Evolutionary conservation across 371 early-diverging fungal species (phyloP).

Genomic region (Mortierella sp.): DNA sequence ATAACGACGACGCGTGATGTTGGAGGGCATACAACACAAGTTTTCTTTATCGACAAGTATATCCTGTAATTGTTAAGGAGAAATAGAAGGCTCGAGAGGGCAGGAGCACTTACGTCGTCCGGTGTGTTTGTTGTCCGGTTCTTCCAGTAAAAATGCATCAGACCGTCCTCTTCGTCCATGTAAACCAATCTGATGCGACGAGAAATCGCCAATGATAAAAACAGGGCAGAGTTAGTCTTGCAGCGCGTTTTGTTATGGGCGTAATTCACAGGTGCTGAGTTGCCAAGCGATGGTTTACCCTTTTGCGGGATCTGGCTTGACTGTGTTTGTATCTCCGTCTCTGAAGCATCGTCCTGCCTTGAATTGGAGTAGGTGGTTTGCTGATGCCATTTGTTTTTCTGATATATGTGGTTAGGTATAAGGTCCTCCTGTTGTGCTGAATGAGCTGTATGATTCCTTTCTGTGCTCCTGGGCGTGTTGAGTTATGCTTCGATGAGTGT

Average conservation of each 20-base stretch:
- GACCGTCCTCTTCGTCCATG: conserved; percentile 72
- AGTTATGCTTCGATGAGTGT: too few species aligned
- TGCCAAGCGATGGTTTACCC: too few species aligned
- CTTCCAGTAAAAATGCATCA: conserved; percentile 85
- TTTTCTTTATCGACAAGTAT: too few species aligned
- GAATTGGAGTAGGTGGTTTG: conserved; percentile 67
- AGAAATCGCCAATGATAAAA: background rate
- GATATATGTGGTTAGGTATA: background rate
- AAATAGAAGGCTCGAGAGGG: background rate
- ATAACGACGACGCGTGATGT: too few species aligned
- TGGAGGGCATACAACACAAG: too few species aligned
- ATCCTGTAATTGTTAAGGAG: too few species aligned
- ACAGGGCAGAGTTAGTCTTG: too few species aligned
- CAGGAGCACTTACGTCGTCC: conserved; percentile 63
- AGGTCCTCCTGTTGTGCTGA: too few species aligned
- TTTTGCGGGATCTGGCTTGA: conserved; percentile 79
- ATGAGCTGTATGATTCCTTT: too few species aligned
- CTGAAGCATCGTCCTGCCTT: conserved; percentile 82
- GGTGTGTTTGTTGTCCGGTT: conserved; percentile 63
- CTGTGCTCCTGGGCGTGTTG: too few species aligned
- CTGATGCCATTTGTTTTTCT: conserved; percentile 26
- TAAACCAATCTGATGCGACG: conserved; percentile 57
- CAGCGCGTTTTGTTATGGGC: too few species aligned
- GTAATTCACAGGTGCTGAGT: too few species aligned
- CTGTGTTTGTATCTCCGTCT: conserved; percentile 70